These are phyloP conservation scores for Pseudonitzschia multiseries DNA, from an alignment of 108 stramenopile species.

Conservation along the genomic window DNA sequence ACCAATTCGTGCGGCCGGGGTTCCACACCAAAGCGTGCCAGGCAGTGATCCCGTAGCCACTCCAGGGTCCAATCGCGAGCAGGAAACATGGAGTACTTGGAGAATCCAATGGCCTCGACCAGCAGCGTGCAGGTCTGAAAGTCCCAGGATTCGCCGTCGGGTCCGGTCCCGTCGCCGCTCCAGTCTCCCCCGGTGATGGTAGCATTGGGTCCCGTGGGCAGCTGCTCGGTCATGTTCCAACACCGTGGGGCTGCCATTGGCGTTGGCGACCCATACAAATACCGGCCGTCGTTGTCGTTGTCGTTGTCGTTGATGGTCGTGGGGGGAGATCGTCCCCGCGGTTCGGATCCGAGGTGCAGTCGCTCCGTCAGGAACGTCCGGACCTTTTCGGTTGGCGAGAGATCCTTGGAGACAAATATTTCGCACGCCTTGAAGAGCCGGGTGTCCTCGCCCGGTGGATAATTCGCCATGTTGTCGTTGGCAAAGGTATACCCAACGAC, in stretches of 20 bases:
- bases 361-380: slow-evolving; percentile 19
- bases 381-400: slow-evolving; percentile 25
- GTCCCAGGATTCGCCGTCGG: slow-evolving; percentile 72
- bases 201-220: slow-evolving; percentile 65
- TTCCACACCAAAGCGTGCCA: slow-evolving; percentile 58
- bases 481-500: slow-evolving; percentile 85
- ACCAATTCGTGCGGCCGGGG: slow-evolving; percentile 65
- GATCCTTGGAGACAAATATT: slow-evolving; percentile 36
- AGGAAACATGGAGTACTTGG: slow-evolving; percentile 71
- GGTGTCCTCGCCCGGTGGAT: slow-evolving; percentile 71
- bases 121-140: slow-evolving; percentile 54
- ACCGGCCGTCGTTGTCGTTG: no score
- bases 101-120: slow-evolving; percentile 70
- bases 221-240: slow-evolving; percentile 61
- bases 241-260: slow-evolving; percentile 31
- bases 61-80: slow-evolving; percentile 56
- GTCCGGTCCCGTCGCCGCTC: slow-evolving; percentile 81
- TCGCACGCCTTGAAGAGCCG: slow-evolving; percentile 57
- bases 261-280: no score
- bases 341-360: not conserved
- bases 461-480: slow-evolving; percentile 80
- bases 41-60: slow-evolving; percentile 59
- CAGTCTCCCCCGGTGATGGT: slow-evolving; percentile 78
- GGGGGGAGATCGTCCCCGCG: not conserved
- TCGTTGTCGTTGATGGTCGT: not conserved